Conservation (phyloP, 768 basidiomycete genomes). For the Panus rudis region DNA sequence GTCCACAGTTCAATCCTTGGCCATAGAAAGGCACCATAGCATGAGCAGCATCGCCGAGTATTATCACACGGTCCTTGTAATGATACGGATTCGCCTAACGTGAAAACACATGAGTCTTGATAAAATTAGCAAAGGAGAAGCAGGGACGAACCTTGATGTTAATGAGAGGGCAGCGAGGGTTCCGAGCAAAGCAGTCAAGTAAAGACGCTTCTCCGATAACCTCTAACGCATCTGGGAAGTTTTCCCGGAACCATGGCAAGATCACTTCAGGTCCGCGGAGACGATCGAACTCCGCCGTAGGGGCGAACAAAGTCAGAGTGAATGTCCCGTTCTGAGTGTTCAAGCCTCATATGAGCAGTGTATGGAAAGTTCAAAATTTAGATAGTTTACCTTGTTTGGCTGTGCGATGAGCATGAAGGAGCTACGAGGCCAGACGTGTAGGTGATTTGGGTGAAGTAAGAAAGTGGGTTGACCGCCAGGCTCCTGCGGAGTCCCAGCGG, state of each 20-base stretch:
- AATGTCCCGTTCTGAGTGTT: slow-evolving; percentile 82
- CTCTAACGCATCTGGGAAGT: slow-evolving; percentile 83
- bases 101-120: slow-evolving; percentile 22
- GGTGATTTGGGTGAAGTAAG: slow-evolving; percentile 87
- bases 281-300: slow-evolving; percentile 66
- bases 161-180: slow-evolving; percentile 85
- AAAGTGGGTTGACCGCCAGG: slow-evolving; percentile 57
- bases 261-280: slow-evolving; percentile 52
- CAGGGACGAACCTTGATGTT: slow-evolving; percentile 72
- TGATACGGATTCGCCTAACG: slow-evolving; percentile 85
- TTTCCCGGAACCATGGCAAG: slow-evolving; percentile 66
- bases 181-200: slow-evolving; percentile 68
- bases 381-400: slow-evolving; percentile 78
- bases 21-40: slow-evolving; percentile 99
- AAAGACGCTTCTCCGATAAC: slow-evolving; percentile 79
- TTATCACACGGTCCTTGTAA: slow-evolving; percentile 78
- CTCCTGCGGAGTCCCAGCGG: slow-evolving; percentile 52
- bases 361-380: slow-evolving; percentile 12
- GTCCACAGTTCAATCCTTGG: slow-evolving; percentile 95
- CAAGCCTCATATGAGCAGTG: slow-evolving; percentile 8
- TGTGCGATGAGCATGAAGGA: slow-evolving; percentile 99
- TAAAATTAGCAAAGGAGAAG: background rate
- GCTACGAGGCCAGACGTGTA: slow-evolving; percentile 99
- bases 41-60: slow-evolving; percentile 93
- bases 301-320: slow-evolving; percentile 94